These are phyloP conservation scores for Wallacemonas collosoma DNA, from an alignment of 208 protist species.

Conservation along the genomic window DNA sequence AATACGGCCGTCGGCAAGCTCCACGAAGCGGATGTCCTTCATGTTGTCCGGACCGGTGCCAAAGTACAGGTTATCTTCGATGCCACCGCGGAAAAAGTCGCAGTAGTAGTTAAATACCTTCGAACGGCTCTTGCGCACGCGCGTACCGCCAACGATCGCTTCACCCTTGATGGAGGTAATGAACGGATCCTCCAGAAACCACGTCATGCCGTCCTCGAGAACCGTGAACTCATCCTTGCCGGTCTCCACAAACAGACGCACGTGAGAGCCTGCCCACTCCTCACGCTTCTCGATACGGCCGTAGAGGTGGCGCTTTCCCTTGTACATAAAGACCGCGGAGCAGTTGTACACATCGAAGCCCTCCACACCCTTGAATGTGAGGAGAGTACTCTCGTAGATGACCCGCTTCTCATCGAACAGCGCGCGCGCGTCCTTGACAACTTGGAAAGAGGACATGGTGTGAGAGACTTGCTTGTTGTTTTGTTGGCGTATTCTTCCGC, in stretches of 20 bases:
- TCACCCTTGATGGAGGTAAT: slow-evolving; percentile 31
- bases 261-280: slow-evolving; percentile 40
- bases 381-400: slow-evolving; percentile 39
- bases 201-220: slow-evolving; percentile 27
- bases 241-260: slow-evolving; percentile 47
- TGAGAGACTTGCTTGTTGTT: neutral
- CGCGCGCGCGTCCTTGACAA: slow-evolving; percentile 16
- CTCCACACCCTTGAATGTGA: slow-evolving; percentile 47
- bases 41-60: slow-evolving; percentile 38
- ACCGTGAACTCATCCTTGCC: slow-evolving; percentile 47
- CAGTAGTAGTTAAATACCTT: slow-evolving; percentile 44
- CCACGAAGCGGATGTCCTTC: slow-evolving; percentile 40
- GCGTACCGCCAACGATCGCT: slow-evolving; percentile 40
- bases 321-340: slow-evolving; percentile 39
- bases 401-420: slow-evolving; percentile 23
- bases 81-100: slow-evolving; percentile 40
- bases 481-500: too few species aligned
- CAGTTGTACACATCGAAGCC: slow-evolving; percentile 52
- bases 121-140: slow-evolving; percentile 29
- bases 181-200: slow-evolving; percentile 46
- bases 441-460: slow-evolving; percentile 18
- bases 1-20: slow-evolving; percentile 30
- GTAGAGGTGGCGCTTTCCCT: slow-evolving; percentile 40
- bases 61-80: slow-evolving; percentile 27
- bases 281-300: slow-evolving; percentile 36